Percentiles rank a stretch among this genome's conserved stretches.
Conservation (phyloP, 441 rosid genomes). For the Syzygium syzygioides region DNA sequence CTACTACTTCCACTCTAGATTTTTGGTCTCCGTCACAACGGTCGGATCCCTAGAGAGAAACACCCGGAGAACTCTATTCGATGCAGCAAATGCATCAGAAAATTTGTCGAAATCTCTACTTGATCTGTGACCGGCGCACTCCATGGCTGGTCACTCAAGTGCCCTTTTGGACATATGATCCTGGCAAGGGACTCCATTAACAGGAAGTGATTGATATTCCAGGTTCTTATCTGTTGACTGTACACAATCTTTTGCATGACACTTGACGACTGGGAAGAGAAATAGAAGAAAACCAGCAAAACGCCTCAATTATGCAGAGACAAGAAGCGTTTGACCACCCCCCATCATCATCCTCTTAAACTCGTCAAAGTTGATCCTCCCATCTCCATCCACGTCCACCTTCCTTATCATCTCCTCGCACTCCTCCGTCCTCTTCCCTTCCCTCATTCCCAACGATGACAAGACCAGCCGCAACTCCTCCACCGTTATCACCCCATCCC, state of each 20-base stretch:
- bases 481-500: slow-evolving; percentile 51
- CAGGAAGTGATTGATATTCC: background rate
- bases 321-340: background rate
- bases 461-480: slow-evolving; percentile 51
- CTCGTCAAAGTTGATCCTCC: slow-evolving; percentile 3
- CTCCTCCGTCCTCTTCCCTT: slow-evolving; percentile 44
- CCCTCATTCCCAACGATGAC: slow-evolving; percentile 39
- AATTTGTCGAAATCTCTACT: background rate
- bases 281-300: background rate
- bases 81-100: background rate
- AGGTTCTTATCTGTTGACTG: background rate
- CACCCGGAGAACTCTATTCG: background rate
- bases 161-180: background rate
- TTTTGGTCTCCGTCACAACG: background rate
- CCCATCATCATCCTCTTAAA: background rate
- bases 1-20: background rate
- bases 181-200: background rate
- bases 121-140: background rate
- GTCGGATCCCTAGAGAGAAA: background rate
- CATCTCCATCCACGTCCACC: slow-evolving; percentile 52
- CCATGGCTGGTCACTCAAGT: background rate
- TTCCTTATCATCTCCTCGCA: slow-evolving; percentile 41
- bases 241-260: background rate
- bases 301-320: background rate
- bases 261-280: background rate